Base-by-base conservation (phyloP, 805 yeast species). In the Saccharomyces mikatae region DNA sequence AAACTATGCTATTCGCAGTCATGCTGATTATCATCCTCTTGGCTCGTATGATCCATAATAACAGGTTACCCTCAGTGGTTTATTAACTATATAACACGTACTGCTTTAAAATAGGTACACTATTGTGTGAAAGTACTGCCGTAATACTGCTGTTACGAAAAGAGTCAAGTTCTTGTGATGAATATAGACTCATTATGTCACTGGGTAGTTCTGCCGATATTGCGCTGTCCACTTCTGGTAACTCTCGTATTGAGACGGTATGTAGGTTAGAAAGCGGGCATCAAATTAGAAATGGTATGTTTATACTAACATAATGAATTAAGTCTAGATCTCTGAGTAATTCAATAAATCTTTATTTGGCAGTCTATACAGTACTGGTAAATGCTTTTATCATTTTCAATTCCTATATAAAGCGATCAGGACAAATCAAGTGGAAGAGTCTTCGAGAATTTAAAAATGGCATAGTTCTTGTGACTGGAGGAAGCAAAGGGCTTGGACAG, bases 401-500 rank as follows among this genome's bases (percentile, higher is more conserved):
- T 36, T 36, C 28, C 30, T 46, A 46, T 26, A 27, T 46, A 46
- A 46, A 46, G 8, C 29, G 44, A 8, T 36, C 44, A 4, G 44
- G 44, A 36, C 24, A 36, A 10, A 6, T 3, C 44, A 17, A 4
- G 11, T 58, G 61, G 59, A 52, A 50, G 21, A 32, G 53, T 26
- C 48, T 54, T 17, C 41, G 22, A 17, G 56, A 52, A 13, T 11
- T 50, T 29, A 32, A 54, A 32, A 30, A 41, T 50, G 46, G 55
- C 29, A 48, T 29, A 29, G 70, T 62, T 1, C 52, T 71, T 10
- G 57, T 74, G 0, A 73, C 77, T 4, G 77, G 77, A 31, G 77
- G 76, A 1, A 68, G 75, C 17, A 60, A 61, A 47, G 76, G 77
- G 1, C 57, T 74, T 10, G 77, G 77, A 0, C 53, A 60, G 4